phyloP scores from a whole-genome alignment of 1,139 yeast species.

The Yamadazyma dushanensis region DNA sequence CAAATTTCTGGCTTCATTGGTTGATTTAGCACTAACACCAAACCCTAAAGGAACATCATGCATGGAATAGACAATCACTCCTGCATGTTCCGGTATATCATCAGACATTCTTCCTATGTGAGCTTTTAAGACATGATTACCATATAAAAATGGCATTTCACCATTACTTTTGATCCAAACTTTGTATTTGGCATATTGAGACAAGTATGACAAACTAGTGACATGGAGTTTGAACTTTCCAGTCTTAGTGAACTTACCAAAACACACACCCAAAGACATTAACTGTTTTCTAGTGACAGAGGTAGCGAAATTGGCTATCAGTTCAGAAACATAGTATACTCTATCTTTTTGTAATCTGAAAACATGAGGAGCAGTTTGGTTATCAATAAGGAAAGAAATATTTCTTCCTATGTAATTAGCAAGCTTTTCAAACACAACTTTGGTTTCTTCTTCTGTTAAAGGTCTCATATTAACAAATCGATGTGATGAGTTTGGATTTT shows the following conservation, averaged over 20 bases:
- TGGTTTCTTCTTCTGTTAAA: slow-evolving; percentile 95
- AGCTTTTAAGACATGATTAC: slow-evolving; percentile 95
- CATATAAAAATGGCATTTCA: slow-evolving; percentile 97
- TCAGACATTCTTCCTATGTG: slow-evolving; percentile 96
- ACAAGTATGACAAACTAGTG: slow-evolving; percentile 80
- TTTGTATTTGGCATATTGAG: slow-evolving; percentile 89
- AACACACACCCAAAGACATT: slow-evolving; percentile 90
- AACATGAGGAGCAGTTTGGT: slow-evolving; percentile 89
- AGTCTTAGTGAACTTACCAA: slow-evolving; percentile 96
- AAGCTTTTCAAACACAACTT: slow-evolving; percentile 90
- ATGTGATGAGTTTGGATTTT: not conserved
- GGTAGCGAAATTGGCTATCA: slow-evolving; percentile 83
- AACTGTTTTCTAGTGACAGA: slow-evolving; percentile 84
- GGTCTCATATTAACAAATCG: slow-evolving; percentile 69
- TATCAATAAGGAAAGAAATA: slow-evolving; percentile 82
- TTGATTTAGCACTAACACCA: slow-evolving; percentile 91
- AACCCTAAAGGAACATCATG: slow-evolving; percentile 91
- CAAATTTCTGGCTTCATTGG: slow-evolving; percentile 82
- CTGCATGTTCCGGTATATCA: slow-evolving; percentile 97
- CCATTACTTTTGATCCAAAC: slow-evolving; percentile 97
- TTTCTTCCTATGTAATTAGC: slow-evolving; percentile 96
- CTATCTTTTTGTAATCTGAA: slow-evolving; percentile 95
- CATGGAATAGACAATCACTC: slow-evolving; percentile 90
- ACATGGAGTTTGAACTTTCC: slow-evolving; percentile 95
- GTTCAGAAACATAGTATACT: slow-evolving; percentile 87